Evolutionary conservation across 345 rosid genomes (phyloP).

Genomic region (Barbarea vulgaris): DNA sequence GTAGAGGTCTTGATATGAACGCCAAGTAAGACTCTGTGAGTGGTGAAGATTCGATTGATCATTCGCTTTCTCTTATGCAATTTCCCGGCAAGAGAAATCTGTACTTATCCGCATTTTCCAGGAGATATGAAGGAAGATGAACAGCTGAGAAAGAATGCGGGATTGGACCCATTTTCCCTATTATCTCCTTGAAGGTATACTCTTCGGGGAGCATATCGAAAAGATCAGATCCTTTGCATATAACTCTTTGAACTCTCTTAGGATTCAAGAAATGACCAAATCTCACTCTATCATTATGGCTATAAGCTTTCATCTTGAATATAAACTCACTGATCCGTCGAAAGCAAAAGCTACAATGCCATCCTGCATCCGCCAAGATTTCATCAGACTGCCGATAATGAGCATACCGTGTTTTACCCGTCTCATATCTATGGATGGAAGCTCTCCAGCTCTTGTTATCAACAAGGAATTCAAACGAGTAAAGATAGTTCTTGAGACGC

Average conservation of each 20-base stretch:
- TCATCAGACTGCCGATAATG: conserved; percentile 74
- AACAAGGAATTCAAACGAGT: conserved; percentile 76
- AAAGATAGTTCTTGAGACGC: conserved; percentile 77
- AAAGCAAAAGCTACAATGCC: conserved; percentile 89
- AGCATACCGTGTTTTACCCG: conserved; percentile 67
- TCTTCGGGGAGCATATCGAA: conserved; percentile 86
- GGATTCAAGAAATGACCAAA: conserved; percentile 68
- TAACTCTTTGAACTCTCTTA: conserved; percentile 66
- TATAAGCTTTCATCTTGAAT: conserved; percentile 82
- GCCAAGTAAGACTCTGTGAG: conserved; percentile 8
- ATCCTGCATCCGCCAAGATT: conserved; percentile 76
- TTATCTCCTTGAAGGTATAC: conserved; percentile 73
- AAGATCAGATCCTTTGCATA: conserved; percentile 75
- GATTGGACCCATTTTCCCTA: conserved; percentile 79
- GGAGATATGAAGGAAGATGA: conserved; percentile 70
- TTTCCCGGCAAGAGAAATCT: conserved; percentile 69
- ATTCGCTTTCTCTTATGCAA: conserved; percentile 58
- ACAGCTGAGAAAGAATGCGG: conserved; percentile 80
- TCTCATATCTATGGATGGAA: conserved; percentile 69
- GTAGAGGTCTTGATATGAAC: conserved; percentile 21
- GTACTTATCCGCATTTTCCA: conserved; percentile 63
- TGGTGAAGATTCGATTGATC: conserved; percentile 24
- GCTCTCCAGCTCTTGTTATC: conserved; percentile 93
- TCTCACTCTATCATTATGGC: conserved; percentile 77
- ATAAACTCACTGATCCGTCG: conserved; percentile 66